Base-by-base conservation (phyloP, 768 basidiomycete genomes). In the Mycena alexandri region DNA sequence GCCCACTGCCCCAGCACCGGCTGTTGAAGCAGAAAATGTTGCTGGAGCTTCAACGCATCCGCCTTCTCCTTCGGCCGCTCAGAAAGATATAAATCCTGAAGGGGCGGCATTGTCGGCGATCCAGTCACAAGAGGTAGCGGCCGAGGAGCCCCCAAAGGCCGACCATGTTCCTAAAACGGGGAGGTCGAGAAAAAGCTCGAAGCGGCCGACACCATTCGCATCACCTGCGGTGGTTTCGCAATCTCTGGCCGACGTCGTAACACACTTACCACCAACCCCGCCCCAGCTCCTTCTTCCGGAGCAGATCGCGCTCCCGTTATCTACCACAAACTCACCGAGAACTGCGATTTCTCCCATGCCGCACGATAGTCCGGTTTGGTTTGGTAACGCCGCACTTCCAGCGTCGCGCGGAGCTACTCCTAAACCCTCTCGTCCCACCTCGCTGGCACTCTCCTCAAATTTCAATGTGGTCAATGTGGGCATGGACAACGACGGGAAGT, bases 281-380 rank as follows among this genome's bases (percentile, higher is more conserved):
- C 59, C 52, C 43, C 47, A 52, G 42, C 61, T 59, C 5, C 24
- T 58, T 8, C 51, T 60, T 13, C 67, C 67, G 6, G 67, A 69
- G n/a, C 52, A 44, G 25, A 67, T 71, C 52, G 46, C 62, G 29
- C 66, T 71, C 42, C 70, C 70, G 6, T 17, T 47, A 48, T 71
- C 70, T 24, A 54, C 53, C 17, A 24, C 55, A 38, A 29, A 21
- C 59, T 68, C 66, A 38, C 70, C 66, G 29, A 68, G 43, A 41
- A 58, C 16, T 24, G 24, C 69, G 50, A 34, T n/a, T 29, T 63
- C 63, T n/a, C 66, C 59, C 6, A 38, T 51, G n/a, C 58, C 47
- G 19, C 61, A 67, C 58, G 50, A 46, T 47, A 71, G 52, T 41
- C 62, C 70, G 34, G 57, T 61, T 21, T 38, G 38, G 54, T 62